A percentile compares a stretch with the other conserved stretches of the same genome.
Conservation (phyloP, 2,329 filamentous ascomycete species). For the Pseudopyricularia cyperi region DNA sequence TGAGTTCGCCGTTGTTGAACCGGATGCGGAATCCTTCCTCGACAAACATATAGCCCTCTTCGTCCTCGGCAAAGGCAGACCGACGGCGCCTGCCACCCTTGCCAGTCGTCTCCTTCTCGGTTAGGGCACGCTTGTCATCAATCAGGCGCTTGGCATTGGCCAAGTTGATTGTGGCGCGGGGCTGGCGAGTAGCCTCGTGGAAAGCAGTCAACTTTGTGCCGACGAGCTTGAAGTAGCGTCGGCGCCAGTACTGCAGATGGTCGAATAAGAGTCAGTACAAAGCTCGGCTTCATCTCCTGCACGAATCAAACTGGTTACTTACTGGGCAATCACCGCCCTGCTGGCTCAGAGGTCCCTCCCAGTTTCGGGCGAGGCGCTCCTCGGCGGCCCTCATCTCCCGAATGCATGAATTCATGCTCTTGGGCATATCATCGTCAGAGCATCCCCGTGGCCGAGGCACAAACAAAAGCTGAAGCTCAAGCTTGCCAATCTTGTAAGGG, state of each 20-base stretch:
- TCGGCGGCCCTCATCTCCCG: constrained; percentile 87
- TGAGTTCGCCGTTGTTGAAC: constrained; percentile 95
- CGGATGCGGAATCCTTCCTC: constrained; percentile 98
- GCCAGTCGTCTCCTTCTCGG: constrained; percentile 68
- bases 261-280: constrained; percentile 22
- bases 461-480: constrained; percentile 87
- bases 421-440: constrained; percentile 92
- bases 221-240: constrained; percentile 89
- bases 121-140: constrained; percentile 75
- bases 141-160: constrained; percentile 87
- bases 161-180: constrained; percentile 91
- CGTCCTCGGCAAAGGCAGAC: constrained; percentile 93
- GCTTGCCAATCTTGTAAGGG: constrained; percentile 92
- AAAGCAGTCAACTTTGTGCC: constrained; percentile 89
- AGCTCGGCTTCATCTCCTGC: not conserved
- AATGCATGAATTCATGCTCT: constrained; percentile 96
- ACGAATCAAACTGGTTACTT: constrained; percentile 30
- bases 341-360: constrained; percentile 84
- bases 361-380: constrained; percentile 61
- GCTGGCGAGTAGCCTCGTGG: constrained; percentile 89
- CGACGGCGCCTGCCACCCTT: constrained; percentile 71
- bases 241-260: constrained; percentile 72
- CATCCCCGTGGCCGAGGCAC: constrained; percentile 82
- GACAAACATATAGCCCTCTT: constrained; percentile 99
- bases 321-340: constrained; percentile 96